phyloP scores from a whole-genome alignment of 352 stramenopile species.

The Phytophthora megakarya region DNA sequence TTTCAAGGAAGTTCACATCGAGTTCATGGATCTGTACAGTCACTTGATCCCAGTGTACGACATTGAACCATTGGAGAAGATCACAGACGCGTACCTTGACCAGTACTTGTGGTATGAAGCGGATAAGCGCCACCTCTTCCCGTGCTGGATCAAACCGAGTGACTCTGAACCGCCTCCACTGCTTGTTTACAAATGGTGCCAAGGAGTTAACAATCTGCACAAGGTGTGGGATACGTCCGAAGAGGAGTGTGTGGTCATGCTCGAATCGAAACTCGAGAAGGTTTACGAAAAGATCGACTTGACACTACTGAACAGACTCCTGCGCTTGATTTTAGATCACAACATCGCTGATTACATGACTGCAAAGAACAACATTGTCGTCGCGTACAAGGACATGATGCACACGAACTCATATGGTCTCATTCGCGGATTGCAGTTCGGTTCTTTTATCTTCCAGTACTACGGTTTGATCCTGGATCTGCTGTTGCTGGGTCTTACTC shows the following conservation, averaged over 20 bases:
- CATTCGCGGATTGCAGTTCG: slow-evolving; percentile 98
- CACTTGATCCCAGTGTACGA: slow-evolving; percentile 99
- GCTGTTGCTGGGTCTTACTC: slow-evolving; percentile 96
- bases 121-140: slow-evolving; percentile 99
- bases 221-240: slow-evolving; percentile 98
- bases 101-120: slow-evolving; percentile 99
- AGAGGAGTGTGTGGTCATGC: slow-evolving; percentile 99
- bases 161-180: slow-evolving; percentile 98
- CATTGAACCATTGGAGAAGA: slow-evolving; percentile 99
- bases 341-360: slow-evolving; percentile 99
- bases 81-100: slow-evolving; percentile 99
- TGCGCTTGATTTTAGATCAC: slow-evolving; percentile 99
- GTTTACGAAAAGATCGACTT: slow-evolving; percentile 99
- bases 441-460: slow-evolving; percentile 98
- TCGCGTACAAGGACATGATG: slow-evolving; percentile 99
- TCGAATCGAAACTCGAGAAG: slow-evolving; percentile 99
- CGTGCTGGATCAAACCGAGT: slow-evolving; percentile 99
- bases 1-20: slow-evolving; percentile 99
- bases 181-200: slow-evolving; percentile 99
- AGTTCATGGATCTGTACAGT: slow-evolving; percentile 99
- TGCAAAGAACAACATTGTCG: slow-evolving; percentile 99
- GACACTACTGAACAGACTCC: slow-evolving; percentile 97
- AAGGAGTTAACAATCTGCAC: slow-evolving; percentile 99
- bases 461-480: slow-evolving; percentile 99
- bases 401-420: slow-evolving; percentile 99